Conservation (phyloP, 768 basidiomycete species). For the Lactifluus pinguis region DNA sequence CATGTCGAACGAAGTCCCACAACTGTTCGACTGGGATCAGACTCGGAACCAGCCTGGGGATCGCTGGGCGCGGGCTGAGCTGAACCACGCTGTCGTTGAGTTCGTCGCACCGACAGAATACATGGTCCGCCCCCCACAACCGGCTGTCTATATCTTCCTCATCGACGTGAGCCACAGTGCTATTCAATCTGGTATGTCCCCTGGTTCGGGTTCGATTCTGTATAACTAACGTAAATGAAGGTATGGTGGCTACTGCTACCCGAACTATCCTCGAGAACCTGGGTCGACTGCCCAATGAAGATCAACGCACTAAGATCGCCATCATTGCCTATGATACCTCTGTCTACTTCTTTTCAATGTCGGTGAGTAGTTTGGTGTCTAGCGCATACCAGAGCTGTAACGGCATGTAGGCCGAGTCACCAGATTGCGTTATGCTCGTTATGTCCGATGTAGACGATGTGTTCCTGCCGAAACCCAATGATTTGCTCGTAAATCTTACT, state of each 20-base stretch:
- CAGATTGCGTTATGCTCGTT: constrained; percentile 91
- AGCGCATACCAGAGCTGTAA: neutral
- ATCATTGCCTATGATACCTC: constrained; percentile 89
- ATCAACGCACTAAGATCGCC: constrained; percentile 84
- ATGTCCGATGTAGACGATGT: constrained; percentile 96
- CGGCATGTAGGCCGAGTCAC: constrained; percentile 43
- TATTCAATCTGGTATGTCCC: constrained; percentile 69
- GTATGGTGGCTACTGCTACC: constrained; percentile 98
- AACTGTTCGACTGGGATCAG: constrained; percentile 98
- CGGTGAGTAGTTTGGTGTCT: constrained; percentile 39
- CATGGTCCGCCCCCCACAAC: constrained; percentile 98
- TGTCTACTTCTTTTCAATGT: constrained; percentile 93
- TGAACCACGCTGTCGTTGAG: constrained; percentile 92
- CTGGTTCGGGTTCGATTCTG: neutral
- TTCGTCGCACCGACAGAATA: constrained; percentile 98
- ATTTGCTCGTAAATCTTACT: constrained; percentile 89
- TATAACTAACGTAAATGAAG: constrained; percentile 31
- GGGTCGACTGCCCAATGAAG: constrained; percentile 92
- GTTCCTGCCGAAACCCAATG: constrained; percentile 93
- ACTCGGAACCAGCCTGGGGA: constrained; percentile 89
- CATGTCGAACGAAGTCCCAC: constrained; percentile 96
- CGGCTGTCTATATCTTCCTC: constrained; percentile 93
- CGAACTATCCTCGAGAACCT: constrained; percentile 93
- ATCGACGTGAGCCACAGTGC: constrained; percentile 94
- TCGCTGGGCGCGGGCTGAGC: constrained; percentile 86